A percentile compares a stretch with the other conserved stretches of the same genome.
These are phyloP conservation scores for Malus sylvestris DNA, from an alignment of 306 rosid genomes.

Conservation along the genomic window DNA sequence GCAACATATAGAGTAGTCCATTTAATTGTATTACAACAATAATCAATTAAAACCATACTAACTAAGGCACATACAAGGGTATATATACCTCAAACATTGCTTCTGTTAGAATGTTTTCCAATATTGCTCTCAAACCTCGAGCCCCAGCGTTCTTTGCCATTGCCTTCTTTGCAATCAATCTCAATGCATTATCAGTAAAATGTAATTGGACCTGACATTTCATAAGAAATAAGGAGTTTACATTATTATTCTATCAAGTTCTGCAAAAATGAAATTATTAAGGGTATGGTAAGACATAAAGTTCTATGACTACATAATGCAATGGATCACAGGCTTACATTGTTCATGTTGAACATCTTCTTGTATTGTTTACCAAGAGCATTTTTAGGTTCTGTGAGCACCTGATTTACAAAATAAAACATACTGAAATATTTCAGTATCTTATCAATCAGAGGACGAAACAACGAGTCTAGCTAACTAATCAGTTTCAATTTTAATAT, in stretches of 20 bases:
- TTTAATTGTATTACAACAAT: not conserved
- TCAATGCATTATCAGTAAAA: slow-evolving; percentile 48
- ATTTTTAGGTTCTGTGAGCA: slow-evolving; percentile 64
- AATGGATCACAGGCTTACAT: slow-evolving; percentile 31
- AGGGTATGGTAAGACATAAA: not conserved
- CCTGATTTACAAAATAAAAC: slow-evolving; percentile 25
- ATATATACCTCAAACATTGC: slow-evolving; percentile 66
- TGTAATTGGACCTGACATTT: slow-evolving; percentile 51
- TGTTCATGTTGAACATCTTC: slow-evolving; percentile 69
- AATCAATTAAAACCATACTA: not conserved
- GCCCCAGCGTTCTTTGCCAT: slow-evolving; percentile 70
- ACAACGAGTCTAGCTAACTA: not conserved
- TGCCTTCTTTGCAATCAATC: slow-evolving; percentile 64
- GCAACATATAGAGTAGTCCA: not conserved
- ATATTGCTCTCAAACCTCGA: slow-evolving; percentile 58
- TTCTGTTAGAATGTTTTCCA: slow-evolving; percentile 57
- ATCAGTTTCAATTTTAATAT: not conserved
- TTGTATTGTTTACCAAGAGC: slow-evolving; percentile 61
- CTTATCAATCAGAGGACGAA: slow-evolving; percentile 1
- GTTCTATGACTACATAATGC: not conserved
- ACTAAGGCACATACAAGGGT: not conserved
- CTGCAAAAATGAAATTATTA: not conserved
- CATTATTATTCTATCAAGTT: not conserved
- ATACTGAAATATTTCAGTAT: slow-evolving; percentile 2
- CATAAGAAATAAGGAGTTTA: slow-evolving; percentile 4